Base-by-base conservation (phyloP, 257 asterid genomes). In the Marsdenia floribunda region DNA sequence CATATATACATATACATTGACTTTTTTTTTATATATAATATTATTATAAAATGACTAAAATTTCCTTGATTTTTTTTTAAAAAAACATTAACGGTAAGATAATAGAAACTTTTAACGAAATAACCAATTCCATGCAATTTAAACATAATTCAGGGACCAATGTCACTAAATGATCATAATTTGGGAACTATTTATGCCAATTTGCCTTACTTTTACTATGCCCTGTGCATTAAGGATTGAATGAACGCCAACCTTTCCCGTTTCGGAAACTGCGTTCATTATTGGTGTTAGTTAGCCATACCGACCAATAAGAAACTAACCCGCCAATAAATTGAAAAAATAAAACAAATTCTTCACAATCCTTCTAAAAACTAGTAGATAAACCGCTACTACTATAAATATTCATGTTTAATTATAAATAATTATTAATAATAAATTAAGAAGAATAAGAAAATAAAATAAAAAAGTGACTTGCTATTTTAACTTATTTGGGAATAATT, bases 251-350 rank as follows among this genome's bases (percentile, higher is more conserved):
- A 11, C 46, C 46, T 12, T 63, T 61, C n/a, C 9, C 29, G 10
- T 67, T 57, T 6, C 14, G 15, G 55, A 22, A n/a, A 69, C 10
- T 19, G 18, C 37, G 35, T 9, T 58, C 65, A 8, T 21, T 4
- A 19, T 54, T 54, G 11, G 3, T 52, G 19, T 52, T 4, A 22
- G 5, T 52, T 4, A 22, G 69, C 69, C 47, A 5, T 7, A 11
- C 10, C 12, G 37, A 35, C 75, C 75, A 76, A 76, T 70, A 59
- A 70, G 80, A 35, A 37, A 70, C 67, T 13, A 68, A 47, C 72
- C 49, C 72, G 71, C 80, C 76, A 70, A 49, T 11, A 49, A 49
- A 49, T 49, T 42, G 6, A 58, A 22, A 22, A 44, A 77, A 60
- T 3, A 9, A 69, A 76, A 65, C 6, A 52, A 52, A 19, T 35